Evolutionary conservation across 441 rosid species (phyloP), one percentile per base, ranked within the genome.

Genomic region (Brassica balearica): DNA sequence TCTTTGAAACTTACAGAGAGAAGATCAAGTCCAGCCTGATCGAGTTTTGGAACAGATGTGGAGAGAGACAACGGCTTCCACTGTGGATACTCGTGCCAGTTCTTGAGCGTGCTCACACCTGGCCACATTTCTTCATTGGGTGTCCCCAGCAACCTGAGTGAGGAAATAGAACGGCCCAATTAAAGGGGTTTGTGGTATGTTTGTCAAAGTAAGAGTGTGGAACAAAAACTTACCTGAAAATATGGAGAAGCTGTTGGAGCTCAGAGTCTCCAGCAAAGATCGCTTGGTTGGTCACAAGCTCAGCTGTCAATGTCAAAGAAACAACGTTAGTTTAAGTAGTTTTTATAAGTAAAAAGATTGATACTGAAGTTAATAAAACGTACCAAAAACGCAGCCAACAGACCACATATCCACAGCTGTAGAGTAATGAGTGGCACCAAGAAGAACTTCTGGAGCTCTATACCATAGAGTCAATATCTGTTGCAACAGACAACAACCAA

Each of bases 341-440:
- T 12, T 56, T 36, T 0, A 1, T 17, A 19, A 27, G 36, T 23
- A 2, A 20, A 2, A 20, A 72, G 41, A 73, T 0, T 65, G 69
- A 23, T 56, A 22, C 0, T 23, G 29, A 19, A 3, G 36, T 15
- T n/a, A 36, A 8, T 36, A 64, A 64, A 9, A 15, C n/a, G 46
- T 89, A 96, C 99, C 99, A 75, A 96, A 96, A 0, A 96, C 89
- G 65, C 98, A 96, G 81, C 88, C 98, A 43, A 96, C 98, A 69
- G 97, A 96, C 99, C 99, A 96, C 85, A 94, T 87, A 78, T 96
- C 99, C 14, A 96, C 99, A 14, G 98, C 97, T 27, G 98, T 94
- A 73, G 99, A 96, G 87, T 96, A 96, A 83, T 92, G 98, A n/a
- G 97, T 94, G 12, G 94, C 90, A 8, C 98, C 99, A 75, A 96